These are phyloP conservation scores for Piper betle DNA, from an alignment of 164 flowering plant species.

Conservation along the genomic window DNA sequence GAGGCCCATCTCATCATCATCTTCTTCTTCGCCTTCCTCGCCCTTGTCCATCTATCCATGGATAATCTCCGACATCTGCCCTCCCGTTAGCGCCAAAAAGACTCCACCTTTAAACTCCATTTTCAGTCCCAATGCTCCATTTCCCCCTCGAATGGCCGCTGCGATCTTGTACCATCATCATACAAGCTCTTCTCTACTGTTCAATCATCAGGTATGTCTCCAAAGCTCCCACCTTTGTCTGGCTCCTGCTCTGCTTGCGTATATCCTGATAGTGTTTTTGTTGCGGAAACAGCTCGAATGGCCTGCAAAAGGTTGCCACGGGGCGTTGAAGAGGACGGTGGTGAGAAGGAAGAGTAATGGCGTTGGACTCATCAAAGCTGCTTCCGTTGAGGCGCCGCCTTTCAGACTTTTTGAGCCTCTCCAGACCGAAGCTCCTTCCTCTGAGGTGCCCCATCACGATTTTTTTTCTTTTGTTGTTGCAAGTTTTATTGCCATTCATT, in stretches of 20 bases:
- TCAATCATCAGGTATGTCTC: neutral
- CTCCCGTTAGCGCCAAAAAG: too few species aligned
- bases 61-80: too few species aligned
- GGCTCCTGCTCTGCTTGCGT: neutral
- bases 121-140: too few species aligned
- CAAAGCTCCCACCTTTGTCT: neutral
- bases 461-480: neutral
- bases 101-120: too few species aligned
- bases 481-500: neutral
- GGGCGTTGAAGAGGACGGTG: slow-evolving; percentile 1
- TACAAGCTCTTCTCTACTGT: too few species aligned
- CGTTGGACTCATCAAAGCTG: slow-evolving; percentile 4
- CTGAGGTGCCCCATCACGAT: slow-evolving; percentile 10
- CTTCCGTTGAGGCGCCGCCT: slow-evolving; percentile 11
- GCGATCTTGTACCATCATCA: too few species aligned
- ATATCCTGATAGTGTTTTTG: neutral
- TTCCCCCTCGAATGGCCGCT: too few species aligned
- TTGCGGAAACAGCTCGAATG: slow-evolving; percentile 4
- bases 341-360: neutral
- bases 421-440: slow-evolving; percentile 9
- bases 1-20: too few species aligned
- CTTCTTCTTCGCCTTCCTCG: too few species aligned
- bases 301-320: slow-evolving; percentile 2
- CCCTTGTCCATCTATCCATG: too few species aligned
- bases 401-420: slow-evolving; percentile 13